phyloP scores from a whole-genome alignment of 148 eudicot genomes.

The Dianthus caryophyllus region DNA sequence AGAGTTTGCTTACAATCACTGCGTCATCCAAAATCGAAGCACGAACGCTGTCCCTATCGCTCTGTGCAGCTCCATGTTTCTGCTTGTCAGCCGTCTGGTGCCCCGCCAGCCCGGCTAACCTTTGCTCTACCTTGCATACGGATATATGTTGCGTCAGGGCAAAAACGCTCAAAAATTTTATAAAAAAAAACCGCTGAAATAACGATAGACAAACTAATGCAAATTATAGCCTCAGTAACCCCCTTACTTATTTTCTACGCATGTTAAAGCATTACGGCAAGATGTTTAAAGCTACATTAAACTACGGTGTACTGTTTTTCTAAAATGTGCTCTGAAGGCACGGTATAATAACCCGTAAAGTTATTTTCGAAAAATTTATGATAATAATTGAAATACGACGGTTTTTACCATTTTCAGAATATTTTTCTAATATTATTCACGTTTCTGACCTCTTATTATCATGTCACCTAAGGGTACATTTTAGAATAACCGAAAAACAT shows the following conservation, averaged over 20 bases:
- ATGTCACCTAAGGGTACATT: no score
- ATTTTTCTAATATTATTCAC: no score
- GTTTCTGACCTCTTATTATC: no score
- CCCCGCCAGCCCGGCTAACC: conserved; percentile 64
- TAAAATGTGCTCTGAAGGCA: no score
- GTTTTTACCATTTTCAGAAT: no score
- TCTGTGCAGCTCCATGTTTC: conserved; percentile 60
- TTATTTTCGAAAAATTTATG: no score
- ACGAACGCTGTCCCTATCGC: conserved; percentile 74
- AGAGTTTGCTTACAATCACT: conserved; percentile 70
- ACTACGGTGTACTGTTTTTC: neutral
- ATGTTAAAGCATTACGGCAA: neutral
- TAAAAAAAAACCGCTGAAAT: neutral
- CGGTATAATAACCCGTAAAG: no score
- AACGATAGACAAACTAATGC: neutral
- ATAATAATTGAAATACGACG: no score
- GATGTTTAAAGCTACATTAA: neutral
- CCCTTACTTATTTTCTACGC: neutral
- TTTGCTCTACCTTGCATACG: conserved; percentile 76
- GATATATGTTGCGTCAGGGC: conserved; percentile 15
- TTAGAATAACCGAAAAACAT: no score
- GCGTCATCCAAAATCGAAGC: conserved; percentile 86
- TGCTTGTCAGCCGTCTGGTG: conserved; percentile 61
- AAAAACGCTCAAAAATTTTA: neutral
- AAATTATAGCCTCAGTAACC: neutral